phyloP scores from a whole-genome alignment of 2,329 filamentous ascomycete genomes.

The Venturia aucupariae region DNA sequence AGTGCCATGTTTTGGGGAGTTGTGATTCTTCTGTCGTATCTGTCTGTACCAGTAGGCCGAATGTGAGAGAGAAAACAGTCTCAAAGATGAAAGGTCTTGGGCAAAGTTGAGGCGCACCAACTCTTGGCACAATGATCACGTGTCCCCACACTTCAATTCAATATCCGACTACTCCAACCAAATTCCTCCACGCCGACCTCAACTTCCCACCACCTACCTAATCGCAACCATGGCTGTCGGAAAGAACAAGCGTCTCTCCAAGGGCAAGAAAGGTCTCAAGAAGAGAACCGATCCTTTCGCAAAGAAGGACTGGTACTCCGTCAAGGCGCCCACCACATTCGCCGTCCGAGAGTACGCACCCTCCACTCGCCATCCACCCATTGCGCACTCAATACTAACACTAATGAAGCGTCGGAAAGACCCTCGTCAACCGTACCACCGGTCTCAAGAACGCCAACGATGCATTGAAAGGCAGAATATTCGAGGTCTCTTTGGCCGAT shows the following conservation, averaged over 20 bases:
- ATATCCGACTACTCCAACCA: not conserved
- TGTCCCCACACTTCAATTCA: not conserved
- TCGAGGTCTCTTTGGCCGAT: conserved; percentile 98
- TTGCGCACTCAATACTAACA: conserved; percentile 23
- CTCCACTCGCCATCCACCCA: conserved; percentile 15
- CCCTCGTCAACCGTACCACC: conserved; percentile 96
- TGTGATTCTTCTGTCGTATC: no score
- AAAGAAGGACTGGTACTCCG: conserved; percentile 97
- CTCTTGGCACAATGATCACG: not conserved
- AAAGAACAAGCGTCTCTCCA: conserved; percentile 99
- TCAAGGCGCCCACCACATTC: conserved; percentile 98
- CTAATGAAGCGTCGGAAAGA: conserved; percentile 87
- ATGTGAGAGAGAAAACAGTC: no score
- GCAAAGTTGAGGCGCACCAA: no score
- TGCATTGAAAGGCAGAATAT: conserved; percentile 94
- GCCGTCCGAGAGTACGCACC: conserved; percentile 82
- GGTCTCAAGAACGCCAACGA: conserved; percentile 99
- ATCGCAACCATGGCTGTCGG: conserved; percentile 63
- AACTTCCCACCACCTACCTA: not conserved
- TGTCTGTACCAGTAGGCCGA: no score
- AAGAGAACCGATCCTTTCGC: conserved; percentile 99
- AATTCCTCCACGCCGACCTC: not conserved
- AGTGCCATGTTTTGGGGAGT: not conserved
- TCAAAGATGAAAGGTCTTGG: no score
- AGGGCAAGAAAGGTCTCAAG: conserved; percentile 99